Conservation (phyloP, 176 grass and related monocot genomes). For the Aegilops longissima region DNA sequence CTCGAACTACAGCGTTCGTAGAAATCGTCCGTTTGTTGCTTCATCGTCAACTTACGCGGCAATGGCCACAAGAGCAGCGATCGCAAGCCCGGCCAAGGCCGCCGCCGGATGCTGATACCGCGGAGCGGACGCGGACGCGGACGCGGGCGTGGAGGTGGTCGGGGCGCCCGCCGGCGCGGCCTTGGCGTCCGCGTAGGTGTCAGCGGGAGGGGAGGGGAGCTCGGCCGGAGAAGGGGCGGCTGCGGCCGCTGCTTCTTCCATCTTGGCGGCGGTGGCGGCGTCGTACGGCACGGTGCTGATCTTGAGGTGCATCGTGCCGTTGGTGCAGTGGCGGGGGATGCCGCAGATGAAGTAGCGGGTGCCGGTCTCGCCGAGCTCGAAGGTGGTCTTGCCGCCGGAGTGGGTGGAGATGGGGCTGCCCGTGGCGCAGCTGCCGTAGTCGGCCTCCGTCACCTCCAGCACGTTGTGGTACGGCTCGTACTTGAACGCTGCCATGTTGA, state of each 20-base stretch:
- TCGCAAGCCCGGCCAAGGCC: constrained; percentile 27
- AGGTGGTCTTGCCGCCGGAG: constrained; percentile 47
- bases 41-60: neutral
- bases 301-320: constrained; percentile 67
- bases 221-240: neutral
- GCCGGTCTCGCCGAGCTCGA: constrained; percentile 45
- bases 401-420: constrained; percentile 23
- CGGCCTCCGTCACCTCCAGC: constrained; percentile 49
- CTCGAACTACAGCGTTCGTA: neutral
- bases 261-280: neutral
- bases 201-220: constrained; percentile 9
- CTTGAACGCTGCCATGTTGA: constrained; percentile 41
- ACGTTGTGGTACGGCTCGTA: constrained; percentile 66
- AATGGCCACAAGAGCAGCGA: constrained; percentile 36
- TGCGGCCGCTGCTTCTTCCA: neutral
- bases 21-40: constrained; percentile 2
- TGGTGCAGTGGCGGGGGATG: constrained; percentile 56
- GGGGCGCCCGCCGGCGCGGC: constrained; percentile 6
- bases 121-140: neutral
- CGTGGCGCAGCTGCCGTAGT: constrained; percentile 49
- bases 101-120: constrained; percentile 10
- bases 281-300: constrained; percentile 44
- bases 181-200: constrained; percentile 5
- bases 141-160: neutral
- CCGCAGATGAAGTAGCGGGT: constrained; percentile 88